Evolutionary conservation across 1,284 basidiomycete genomes (phyloP).

Genomic region (Pseudozyma thailandica): DNA sequence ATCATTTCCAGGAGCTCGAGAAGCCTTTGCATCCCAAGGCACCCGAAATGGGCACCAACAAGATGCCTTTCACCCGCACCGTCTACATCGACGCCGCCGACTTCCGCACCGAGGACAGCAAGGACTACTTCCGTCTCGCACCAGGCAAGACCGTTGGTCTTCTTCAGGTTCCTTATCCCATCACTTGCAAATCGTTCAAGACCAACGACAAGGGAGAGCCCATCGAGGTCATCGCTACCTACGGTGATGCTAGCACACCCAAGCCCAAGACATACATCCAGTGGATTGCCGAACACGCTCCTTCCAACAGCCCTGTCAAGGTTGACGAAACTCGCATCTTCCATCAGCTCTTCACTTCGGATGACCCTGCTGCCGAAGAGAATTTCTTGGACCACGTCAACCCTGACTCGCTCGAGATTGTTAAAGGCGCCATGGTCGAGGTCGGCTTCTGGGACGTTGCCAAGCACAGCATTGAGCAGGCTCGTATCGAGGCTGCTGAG

Average conservation of each 20-base stretch:
- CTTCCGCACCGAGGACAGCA: slow-evolving; percentile 89
- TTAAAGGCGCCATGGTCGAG: slow-evolving; percentile 85
- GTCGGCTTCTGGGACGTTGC: slow-evolving; percentile 88
- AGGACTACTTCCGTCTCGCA: slow-evolving; percentile 96
- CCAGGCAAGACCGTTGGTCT: slow-evolving; percentile 97
- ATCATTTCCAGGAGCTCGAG: slow-evolving; percentile 83
- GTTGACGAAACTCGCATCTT: slow-evolving; percentile 93
- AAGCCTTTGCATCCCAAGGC: slow-evolving; percentile 96
- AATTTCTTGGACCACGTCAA: slow-evolving; percentile 84
- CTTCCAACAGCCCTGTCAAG: slow-evolving; percentile 81
- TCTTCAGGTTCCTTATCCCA: slow-evolving; percentile 92
- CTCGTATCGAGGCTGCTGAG: slow-evolving; percentile 75
- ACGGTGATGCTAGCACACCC: slow-evolving; percentile 71
- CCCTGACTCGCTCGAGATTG: slow-evolving; percentile 80
- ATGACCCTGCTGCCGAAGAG: slow-evolving; percentile 80
- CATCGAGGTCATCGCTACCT: slow-evolving; percentile 79
- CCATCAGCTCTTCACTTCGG: slow-evolving; percentile 91
- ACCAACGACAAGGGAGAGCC: slow-evolving; percentile 76
- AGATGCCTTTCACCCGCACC: slow-evolving; percentile 86
- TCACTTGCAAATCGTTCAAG: slow-evolving; percentile 90
- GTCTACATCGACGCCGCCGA: slow-evolving; percentile 95
- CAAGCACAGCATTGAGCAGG: slow-evolving; percentile 76
- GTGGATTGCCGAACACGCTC: slow-evolving; percentile 90
- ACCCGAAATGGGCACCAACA: slow-evolving; percentile 83
- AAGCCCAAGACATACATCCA: slow-evolving; percentile 98